phyloP scores from a whole-genome alignment of 208 protist genomes.

The Phytomonas sp. region DNA sequence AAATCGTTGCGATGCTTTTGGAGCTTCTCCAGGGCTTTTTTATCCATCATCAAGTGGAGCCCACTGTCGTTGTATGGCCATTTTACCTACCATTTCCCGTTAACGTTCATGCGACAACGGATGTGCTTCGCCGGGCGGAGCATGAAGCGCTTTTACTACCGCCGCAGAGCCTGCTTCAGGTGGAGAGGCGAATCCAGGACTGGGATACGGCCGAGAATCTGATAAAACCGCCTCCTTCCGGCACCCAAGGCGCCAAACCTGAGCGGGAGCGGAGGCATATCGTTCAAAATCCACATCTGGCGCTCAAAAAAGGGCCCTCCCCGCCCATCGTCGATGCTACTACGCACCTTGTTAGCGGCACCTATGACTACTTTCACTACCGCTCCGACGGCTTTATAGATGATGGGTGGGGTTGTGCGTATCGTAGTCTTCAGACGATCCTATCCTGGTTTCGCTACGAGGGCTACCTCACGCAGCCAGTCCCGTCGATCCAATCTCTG shows the following conservation, averaged over 20 bases:
- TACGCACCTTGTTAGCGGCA: constrained; percentile 46
- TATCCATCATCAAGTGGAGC: not conserved
- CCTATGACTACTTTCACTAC: constrained; percentile 95
- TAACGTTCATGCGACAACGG: constrained; percentile 40
- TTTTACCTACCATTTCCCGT: constrained; percentile 34
- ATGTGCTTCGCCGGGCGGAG: constrained; percentile 29
- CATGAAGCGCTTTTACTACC: constrained; percentile 51
- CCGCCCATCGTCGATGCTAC: constrained; percentile 28
- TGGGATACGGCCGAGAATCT: constrained; percentile 23
- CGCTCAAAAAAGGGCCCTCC: constrained; percentile 14
- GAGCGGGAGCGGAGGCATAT: constrained; percentile 27
- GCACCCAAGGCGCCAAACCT: not conserved
- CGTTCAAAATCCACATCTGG: constrained; percentile 32
- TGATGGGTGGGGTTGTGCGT: constrained; percentile 95
- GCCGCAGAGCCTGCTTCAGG: constrained; percentile 23
- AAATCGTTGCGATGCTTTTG: constrained; percentile 24
- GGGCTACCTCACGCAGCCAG: constrained; percentile 23
- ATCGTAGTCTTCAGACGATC: constrained; percentile 86
- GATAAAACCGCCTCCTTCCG: not conserved
- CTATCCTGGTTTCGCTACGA: constrained; percentile 79
- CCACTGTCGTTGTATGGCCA: constrained; percentile 52
- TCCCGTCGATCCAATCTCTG: constrained; percentile 73
- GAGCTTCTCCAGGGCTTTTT: constrained; percentile 24
- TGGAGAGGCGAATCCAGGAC: constrained; percentile 17
- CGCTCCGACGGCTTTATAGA: constrained; percentile 89